phyloP scores from a whole-genome alignment of 108 stramenopile genomes.

The Schizochytrium sp. region DNA sequence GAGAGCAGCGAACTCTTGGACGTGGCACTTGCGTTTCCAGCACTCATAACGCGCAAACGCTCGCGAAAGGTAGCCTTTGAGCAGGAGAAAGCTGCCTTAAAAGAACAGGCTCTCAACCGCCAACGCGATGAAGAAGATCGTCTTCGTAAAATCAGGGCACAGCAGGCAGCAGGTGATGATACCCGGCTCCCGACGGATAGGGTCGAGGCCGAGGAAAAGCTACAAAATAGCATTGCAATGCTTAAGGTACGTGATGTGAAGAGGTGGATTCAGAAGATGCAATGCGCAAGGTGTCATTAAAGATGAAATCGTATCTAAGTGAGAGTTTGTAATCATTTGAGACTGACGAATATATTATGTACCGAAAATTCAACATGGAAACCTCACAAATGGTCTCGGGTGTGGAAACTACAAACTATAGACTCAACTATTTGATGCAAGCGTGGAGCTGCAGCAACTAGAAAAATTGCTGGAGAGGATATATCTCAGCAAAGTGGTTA shows the following conservation, averaged over 20 bases:
- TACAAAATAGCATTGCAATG: not conserved
- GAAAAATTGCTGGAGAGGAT: conserved; percentile 10
- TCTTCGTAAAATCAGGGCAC: not conserved
- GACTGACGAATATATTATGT: not conserved
- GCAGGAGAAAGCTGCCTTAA: not conserved
- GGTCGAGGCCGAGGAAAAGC: not conserved
- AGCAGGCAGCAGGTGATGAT: not conserved
- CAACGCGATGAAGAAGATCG: conserved; percentile 4
- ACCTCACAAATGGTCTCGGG: not conserved
- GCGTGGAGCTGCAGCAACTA: not conserved
- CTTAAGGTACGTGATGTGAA: not conserved
- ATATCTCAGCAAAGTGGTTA: not conserved
- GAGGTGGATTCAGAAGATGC: too few species aligned
- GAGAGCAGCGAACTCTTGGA: not conserved
- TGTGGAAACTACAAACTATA: not conserved
- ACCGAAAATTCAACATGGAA: not conserved
- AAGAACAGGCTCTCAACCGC: not conserved
- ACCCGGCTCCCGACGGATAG: not conserved
- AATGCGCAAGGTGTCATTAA: not conserved
- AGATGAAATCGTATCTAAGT: not conserved
- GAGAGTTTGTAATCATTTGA: not conserved
- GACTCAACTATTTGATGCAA: conserved; percentile 6
- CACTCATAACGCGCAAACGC: not conserved
- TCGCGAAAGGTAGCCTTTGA: not conserved
- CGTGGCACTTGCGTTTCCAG: not conserved